Percentiles rank a stretch among this genome's conserved stretches.
These are phyloP conservation scores for Pyracantha coccinea DNA, from an alignment of 331 rosid species.

Conservation along the genomic window DNA sequence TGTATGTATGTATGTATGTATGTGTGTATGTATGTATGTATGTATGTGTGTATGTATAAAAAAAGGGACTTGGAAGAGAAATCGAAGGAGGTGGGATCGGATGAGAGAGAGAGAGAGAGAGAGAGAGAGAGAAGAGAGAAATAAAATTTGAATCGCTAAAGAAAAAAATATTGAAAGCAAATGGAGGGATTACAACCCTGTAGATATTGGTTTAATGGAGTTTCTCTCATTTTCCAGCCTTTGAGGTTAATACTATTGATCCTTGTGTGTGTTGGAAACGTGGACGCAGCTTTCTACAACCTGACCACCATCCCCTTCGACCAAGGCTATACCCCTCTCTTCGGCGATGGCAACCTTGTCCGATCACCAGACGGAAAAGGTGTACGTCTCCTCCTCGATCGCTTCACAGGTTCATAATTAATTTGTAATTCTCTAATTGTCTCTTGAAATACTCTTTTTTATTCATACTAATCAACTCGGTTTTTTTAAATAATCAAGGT, in stretches of 20 bases:
- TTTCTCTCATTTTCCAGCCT: conserved; percentile 13
- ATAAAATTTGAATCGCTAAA: neutral
- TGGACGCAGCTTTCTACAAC: conserved; percentile 41
- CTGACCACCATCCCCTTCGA: conserved; percentile 61
- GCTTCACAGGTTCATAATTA: conserved; percentile 51
- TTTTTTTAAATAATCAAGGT: conserved; percentile 27
- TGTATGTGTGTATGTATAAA: neutral
- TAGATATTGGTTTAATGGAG: neutral
- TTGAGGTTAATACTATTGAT: conserved; percentile 1
- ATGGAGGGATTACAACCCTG: neutral
- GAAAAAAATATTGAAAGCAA: neutral
- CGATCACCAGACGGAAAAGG: conserved; percentile 70
- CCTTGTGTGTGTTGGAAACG: neutral
- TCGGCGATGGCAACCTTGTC: conserved; percentile 73
- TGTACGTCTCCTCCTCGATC: conserved; percentile 82
- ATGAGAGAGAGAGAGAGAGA: conserved; percentile 3
- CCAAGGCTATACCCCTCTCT: conserved; percentile 56
- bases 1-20: no score
- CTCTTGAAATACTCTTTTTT: neutral
- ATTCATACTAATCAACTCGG: neutral
- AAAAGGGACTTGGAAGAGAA: conserved; percentile 3
- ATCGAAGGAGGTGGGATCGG: conserved; percentile 10
- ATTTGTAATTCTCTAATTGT: no score
- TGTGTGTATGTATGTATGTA: no score
- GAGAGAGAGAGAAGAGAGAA: conserved; percentile 15